Percentiles rank a stretch among this genome's conserved stretches.
Evolutionary conservation across 2,329 filamentous ascomycete genomes (phyloP).

Genomic region (Lachnellula suecica): DNA sequence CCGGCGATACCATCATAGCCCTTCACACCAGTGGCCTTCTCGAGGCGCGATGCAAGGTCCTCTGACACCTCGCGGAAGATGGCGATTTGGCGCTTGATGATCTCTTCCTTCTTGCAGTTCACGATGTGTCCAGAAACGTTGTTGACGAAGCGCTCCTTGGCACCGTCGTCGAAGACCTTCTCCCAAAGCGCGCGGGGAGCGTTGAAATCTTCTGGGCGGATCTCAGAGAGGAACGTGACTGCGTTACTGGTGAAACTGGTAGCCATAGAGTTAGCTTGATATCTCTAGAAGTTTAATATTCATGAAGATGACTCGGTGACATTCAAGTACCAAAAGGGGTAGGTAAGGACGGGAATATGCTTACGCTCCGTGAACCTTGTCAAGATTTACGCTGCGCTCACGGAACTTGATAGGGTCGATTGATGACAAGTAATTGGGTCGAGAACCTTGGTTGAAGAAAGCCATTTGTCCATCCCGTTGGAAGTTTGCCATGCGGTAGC

Average conservation of each 20-base stretch:
- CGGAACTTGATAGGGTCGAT: slow-evolving; percentile 37
- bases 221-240: slow-evolving; percentile 43
- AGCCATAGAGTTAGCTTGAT: too few species aligned
- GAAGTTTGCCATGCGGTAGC: slow-evolving; percentile 34
- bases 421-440: slow-evolving; percentile 42
- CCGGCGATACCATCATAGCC: slow-evolving; percentile 57
- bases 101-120: slow-evolving; percentile 55
- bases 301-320: too few species aligned
- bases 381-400: slow-evolving; percentile 35
- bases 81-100: slow-evolving; percentile 62
- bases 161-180: slow-evolving; percentile 58
- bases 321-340: too few species aligned
- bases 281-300: too few species aligned
- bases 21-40: slow-evolving; percentile 62
- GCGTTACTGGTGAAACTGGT: slow-evolving; percentile 42
- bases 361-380: slow-evolving; percentile 39
- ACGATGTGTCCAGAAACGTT: slow-evolving; percentile 63
- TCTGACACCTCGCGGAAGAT: slow-evolving; percentile 64
- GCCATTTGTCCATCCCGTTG: slow-evolving; percentile 38
- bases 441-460: slow-evolving; percentile 46
- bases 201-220: slow-evolving; percentile 32
- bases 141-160: slow-evolving; percentile 55
- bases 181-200: slow-evolving; percentile 59
- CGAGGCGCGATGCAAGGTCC: slow-evolving; percentile 55
- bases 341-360: too few species aligned